Evolutionary conservation across 495 filamentous ascomycete genomes (phyloP), one percentile per base, ranked within the genome.

Genomic region (Hypoxylon rickii): DNA sequence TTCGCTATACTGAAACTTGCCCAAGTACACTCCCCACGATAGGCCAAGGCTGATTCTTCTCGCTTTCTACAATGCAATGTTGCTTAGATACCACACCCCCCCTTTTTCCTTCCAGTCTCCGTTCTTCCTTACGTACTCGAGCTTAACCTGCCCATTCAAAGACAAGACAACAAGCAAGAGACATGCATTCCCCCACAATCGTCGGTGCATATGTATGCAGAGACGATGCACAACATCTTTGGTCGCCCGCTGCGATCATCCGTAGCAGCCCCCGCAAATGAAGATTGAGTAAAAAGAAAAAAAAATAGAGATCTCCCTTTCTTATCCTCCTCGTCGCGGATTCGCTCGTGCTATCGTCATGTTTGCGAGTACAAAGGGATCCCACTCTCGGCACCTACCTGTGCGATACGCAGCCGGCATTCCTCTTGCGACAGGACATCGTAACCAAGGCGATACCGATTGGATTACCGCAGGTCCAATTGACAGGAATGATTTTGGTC

Each of bases 111-210:
- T 16, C 32, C 41, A n/a, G 22, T 17, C 44, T 24, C 44, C 38
- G 19, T 24, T 34, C 26, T 24, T 20, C 17, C n/a, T n/a, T n/a
- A n/a, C n/a, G n/a, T n/a, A n/a, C n/a, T n/a, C n/a, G n/a, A n/a
- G n/a, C n/a, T n/a, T n/a, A n/a, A n/a, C n/a, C n/a, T n/a, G n/a
- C n/a, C n/a, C n/a, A n/a, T n/a, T n/a, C n/a, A n/a, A n/a, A n/a
- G n/a, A n/a, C n/a, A n/a, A n/a, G n/a, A n/a, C n/a, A n/a, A n/a
- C n/a, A n/a, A n/a, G n/a, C n/a, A n/a, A n/a, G n/a, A 32, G 26
- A 55, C 50, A 54, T 64, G 61, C 49, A 51, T 54, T 60, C 55
- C 57, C 61, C 57, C 61, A 61, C 61, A 61, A 64, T 61, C 61
- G 57, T 51, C 61, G 45, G 44, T 55, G 59, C 59, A 63, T 63